These are phyloP conservation scores for Starmerella asiatica DNA, from an alignment of 805 yeast genomes.

Conservation along the genomic window DNA sequence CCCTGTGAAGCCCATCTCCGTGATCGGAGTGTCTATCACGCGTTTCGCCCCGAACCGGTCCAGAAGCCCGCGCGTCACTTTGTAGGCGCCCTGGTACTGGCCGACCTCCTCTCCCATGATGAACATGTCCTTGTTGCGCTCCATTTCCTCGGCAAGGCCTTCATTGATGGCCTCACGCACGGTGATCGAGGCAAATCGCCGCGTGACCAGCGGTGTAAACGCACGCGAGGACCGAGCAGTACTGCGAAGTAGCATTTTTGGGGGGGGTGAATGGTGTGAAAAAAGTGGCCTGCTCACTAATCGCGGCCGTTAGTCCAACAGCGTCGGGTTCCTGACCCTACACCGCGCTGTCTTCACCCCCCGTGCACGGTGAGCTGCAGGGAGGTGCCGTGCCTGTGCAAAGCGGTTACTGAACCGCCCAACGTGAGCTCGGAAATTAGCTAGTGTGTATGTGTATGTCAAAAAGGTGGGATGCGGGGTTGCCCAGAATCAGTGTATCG, in stretches of 20 bases:
- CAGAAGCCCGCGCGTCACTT: constrained; percentile 85
- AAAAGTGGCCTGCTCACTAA: not conserved
- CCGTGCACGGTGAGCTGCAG: too few relatives aligned
- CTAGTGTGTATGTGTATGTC: too few relatives aligned
- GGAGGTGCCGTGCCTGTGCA: too few relatives aligned
- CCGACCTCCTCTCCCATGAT: constrained; percentile 99
- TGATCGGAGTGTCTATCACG: constrained; percentile 91
- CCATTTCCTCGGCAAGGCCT: constrained; percentile 95
- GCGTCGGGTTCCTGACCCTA: too few relatives aligned
- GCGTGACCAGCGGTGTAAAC: constrained; percentile 10
- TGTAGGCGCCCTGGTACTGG: constrained; percentile 98
- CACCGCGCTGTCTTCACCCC: too few relatives aligned
- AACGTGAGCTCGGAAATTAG: too few relatives aligned
- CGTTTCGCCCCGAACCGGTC: constrained; percentile 92
- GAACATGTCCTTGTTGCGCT: constrained; percentile 86
- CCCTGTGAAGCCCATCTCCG: constrained; percentile 98
- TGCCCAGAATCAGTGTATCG: too few relatives aligned
- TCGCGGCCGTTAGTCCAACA: too few relatives aligned
- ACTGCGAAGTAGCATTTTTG: constrained; percentile 2
- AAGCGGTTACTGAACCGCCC: too few relatives aligned
- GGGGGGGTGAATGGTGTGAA: not conserved
- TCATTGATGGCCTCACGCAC: constrained; percentile 94
- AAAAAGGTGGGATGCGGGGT: too few relatives aligned
- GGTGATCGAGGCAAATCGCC: constrained; percentile 37
- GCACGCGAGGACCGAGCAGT: constrained; percentile 8